phyloP scores from a whole-genome alignment of 1,139 yeast species.

The Candida tetrigidarum region DNA sequence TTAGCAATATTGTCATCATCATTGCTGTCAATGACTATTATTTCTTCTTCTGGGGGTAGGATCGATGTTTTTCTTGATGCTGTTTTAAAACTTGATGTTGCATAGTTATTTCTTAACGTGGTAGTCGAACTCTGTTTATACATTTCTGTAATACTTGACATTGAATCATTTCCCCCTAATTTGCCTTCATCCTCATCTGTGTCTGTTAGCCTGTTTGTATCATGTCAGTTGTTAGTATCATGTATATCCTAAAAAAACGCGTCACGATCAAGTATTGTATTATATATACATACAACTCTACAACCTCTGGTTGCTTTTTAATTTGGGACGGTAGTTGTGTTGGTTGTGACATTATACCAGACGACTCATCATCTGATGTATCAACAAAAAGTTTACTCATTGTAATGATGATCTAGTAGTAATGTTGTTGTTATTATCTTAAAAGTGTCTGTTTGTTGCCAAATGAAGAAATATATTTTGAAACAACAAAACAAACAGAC shows the following conservation, averaged over 20 bases:
- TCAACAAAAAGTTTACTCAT: conserved; percentile 19
- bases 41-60: conserved; percentile 1
- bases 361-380: conserved; percentile 17
- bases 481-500: not conserved
- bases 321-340: not conserved
- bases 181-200: not conserved
- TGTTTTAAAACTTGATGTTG: not conserved
- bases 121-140: not conserved
- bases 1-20: conserved; percentile 6
- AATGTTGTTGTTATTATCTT: not conserved
- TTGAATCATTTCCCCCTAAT: not conserved
- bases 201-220: conserved; percentile 1
- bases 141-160: not conserved
- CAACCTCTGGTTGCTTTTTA: conserved; percentile 17
- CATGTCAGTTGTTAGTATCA: not conserved
- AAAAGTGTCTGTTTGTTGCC: not conserved
- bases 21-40: conserved; percentile 8
- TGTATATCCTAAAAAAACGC: not conserved
- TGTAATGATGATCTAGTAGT: not conserved
- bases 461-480: not conserved
- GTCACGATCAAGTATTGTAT: conserved; percentile 3
- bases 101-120: not conserved
- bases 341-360: not conserved
- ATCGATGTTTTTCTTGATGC: not conserved
- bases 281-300: conserved; percentile 24